phyloP scores from a whole-genome alignment of 2,329 filamentous ascomycete genomes.

The Calonectria crousiana region DNA sequence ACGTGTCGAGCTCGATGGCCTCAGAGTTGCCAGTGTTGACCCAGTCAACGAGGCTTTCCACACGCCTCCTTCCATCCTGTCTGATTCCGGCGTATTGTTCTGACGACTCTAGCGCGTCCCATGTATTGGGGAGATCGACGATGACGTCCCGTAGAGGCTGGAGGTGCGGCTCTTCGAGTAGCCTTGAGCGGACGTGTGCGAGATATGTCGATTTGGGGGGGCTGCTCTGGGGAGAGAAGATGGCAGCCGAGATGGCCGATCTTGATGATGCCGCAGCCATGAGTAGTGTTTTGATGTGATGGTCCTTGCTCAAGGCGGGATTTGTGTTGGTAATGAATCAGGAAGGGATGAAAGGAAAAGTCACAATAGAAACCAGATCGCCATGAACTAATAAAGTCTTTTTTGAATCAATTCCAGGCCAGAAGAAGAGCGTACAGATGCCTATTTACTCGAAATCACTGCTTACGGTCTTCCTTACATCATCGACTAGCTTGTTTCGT shows the following conservation, averaged over 20 bases:
- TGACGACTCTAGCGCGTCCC: constrained; percentile 15
- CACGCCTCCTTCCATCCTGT: constrained; percentile 13
- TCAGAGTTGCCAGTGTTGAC: constrained; percentile 22
- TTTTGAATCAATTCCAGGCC: neutral
- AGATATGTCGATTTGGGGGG: constrained; percentile 26
- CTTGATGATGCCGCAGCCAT: constrained; percentile 13
- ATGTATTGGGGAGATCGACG: constrained; percentile 15
- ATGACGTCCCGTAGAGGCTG: constrained; percentile 21
- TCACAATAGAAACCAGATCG: neutral
- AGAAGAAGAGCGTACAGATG: neutral
- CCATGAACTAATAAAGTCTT: neutral
- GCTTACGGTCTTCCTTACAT: constrained; percentile 5
- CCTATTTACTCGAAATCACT: neutral
- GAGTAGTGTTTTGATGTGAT: neutral
- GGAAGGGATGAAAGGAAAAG: neutral
- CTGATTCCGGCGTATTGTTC: constrained; percentile 9
- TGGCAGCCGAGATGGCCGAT: constrained; percentile 26
- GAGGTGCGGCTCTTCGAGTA: constrained; percentile 19
- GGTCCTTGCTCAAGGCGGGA: neutral
- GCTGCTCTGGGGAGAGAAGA: constrained; percentile 33
- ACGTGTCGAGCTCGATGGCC: constrained; percentile 16
- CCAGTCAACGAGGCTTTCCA: constrained; percentile 23
- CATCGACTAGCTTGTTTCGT: neutral
- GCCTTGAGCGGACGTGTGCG: constrained; percentile 17
- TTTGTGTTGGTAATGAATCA: neutral